Base-by-base conservation (phyloP, 2,329 filamentous ascomycete species). In the Arthrobotrys pseudoclavata region DNA sequence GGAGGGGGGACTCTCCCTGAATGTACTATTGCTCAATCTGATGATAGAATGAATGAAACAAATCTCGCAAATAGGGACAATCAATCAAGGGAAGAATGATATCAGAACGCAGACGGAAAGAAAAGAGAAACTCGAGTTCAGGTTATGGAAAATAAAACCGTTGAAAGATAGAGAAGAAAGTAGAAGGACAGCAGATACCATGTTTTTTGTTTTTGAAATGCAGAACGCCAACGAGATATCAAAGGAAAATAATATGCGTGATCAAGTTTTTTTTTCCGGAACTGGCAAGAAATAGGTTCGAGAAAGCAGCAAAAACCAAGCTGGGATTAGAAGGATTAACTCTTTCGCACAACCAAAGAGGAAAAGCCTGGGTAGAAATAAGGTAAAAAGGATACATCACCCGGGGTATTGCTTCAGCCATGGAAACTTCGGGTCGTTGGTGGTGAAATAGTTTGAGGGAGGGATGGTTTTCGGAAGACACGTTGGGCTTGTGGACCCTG, bases 391-490 rank as follows among this genome's bases (percentile, higher is more conserved):
- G 31, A 75, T 62, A 68, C 40, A 45, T 68, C 52, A 69, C 45
- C 50, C 53, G 45, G 42, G 31, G 47, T 29, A 57, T 31, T 29
- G 48, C 24, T 69, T 76, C 45, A 76, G 22, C 53, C 48, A 22
- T 68, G 55, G 26, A 64, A 69, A 64, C 48, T 76, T 63, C 64
- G 71, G 71, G 71, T 63, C 18, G 71, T 57, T 20, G 64, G 24
- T 40, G 71, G 71, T 42, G 71, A 69, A 22, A 60, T 76, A 31
- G 34, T 76, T n/a, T 69, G 64, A 68, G 71, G 71, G 37, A 76
- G 64, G 2, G 71, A 76, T 4, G 71, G 71, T 63, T 69, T 76
- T 50, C 71, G 71, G 40, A 76, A 76, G 64, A 76, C 71, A 69
- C 71, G 66, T 47, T 71, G 66, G 42, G 67, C 42, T 42, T 77